Percentiles rank a stretch among this genome's conserved stretches.
Evolutionary conservation across 805 yeast genomes (phyloP).

Genomic region (Vanderwaltozyma verrucispora): DNA sequence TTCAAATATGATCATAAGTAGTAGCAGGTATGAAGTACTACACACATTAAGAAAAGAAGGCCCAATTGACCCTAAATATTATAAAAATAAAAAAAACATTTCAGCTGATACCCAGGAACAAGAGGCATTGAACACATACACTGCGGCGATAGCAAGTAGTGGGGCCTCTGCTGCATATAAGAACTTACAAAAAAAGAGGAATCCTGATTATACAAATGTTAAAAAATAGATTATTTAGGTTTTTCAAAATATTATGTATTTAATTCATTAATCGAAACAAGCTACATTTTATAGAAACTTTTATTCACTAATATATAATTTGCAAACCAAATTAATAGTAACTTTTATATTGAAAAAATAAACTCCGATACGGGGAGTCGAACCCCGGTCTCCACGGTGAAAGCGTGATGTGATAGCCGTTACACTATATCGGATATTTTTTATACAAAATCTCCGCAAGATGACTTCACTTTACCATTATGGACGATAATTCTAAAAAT

Average conservation of each 20-base stretch:
- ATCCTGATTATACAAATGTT: too few relatives aligned
- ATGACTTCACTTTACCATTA: too few relatives aligned
- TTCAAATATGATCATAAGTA: conserved; percentile 25
- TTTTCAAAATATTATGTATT: too few relatives aligned
- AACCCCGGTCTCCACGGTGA: conserved; percentile 5
- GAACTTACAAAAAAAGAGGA: conserved; percentile 10
- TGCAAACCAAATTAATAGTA: too few relatives aligned
- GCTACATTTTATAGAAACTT: too few relatives aligned
- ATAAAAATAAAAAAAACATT: not conserved
- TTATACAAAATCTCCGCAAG: too few relatives aligned
- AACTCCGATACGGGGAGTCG: conserved; percentile 5
- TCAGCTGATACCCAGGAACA: not conserved
- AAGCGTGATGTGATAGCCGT: conserved; percentile 6
- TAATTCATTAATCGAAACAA: too few relatives aligned
- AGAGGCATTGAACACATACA: not conserved
- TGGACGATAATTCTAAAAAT: too few relatives aligned
- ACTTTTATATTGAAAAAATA: not conserved
- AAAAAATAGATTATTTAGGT: too few relatives aligned
- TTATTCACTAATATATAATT: too few relatives aligned
- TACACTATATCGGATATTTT: conserved; percentile 6
- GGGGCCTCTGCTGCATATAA: conserved; percentile 30
- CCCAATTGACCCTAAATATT: conserved; percentile 4
- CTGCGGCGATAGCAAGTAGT: conserved; percentile 18
- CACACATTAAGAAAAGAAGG: conserved; percentile 4
- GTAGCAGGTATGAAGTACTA: conserved; percentile 27